Percentiles rank a stretch among this genome's conserved stretches.
These are phyloP conservation scores for Tulasnella sp. DNA, from an alignment of 768 basidiomycete species.

Conservation along the genomic window DNA sequence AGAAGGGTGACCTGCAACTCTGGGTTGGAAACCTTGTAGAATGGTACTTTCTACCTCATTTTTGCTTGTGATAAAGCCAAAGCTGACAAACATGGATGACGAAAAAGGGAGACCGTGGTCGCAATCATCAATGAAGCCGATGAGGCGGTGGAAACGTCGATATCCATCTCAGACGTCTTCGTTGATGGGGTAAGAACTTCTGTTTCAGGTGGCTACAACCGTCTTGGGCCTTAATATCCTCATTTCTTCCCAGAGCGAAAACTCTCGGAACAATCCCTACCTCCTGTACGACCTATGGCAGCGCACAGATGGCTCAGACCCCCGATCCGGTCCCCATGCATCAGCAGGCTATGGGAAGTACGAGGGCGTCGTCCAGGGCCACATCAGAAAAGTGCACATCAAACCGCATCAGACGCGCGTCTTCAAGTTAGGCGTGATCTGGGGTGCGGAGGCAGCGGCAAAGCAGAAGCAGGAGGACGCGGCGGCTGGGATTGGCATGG, in stretches of 20 bases:
- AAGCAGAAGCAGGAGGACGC: background rate
- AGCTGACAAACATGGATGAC: background rate
- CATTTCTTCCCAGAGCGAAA: background rate
- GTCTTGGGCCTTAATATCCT: background rate
- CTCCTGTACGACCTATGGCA: constrained; percentile 30
- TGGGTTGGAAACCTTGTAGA: constrained; percentile 28
- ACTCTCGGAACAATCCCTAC: constrained; percentile 3
- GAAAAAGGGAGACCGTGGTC: constrained; percentile 27
- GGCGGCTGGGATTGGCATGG: too few species aligned
- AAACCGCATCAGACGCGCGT: constrained; percentile 14
- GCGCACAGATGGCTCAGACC: constrained; percentile 24
- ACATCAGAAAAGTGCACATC: background rate
- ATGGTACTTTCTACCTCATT: constrained; percentile 24
- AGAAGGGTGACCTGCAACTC: constrained; percentile 25
- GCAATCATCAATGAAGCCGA: constrained; percentile 30
- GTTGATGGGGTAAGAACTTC: constrained; percentile 28
- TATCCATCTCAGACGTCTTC: constrained; percentile 28
- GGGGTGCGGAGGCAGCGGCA: background rate
- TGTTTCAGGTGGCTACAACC: background rate
- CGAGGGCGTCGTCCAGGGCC: constrained; percentile 8
- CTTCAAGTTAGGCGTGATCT: constrained; percentile 3
- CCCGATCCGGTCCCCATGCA: background rate
- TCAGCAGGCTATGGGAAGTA: background rate
- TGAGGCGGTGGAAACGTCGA: constrained; percentile 23
- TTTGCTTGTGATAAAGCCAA: background rate